A percentile compares a stretch with the other conserved stretches of the same genome.
Evolutionary conservation across 169 alveolate genomes (phyloP).

Genomic region (Plasmodium relictum): DNA sequence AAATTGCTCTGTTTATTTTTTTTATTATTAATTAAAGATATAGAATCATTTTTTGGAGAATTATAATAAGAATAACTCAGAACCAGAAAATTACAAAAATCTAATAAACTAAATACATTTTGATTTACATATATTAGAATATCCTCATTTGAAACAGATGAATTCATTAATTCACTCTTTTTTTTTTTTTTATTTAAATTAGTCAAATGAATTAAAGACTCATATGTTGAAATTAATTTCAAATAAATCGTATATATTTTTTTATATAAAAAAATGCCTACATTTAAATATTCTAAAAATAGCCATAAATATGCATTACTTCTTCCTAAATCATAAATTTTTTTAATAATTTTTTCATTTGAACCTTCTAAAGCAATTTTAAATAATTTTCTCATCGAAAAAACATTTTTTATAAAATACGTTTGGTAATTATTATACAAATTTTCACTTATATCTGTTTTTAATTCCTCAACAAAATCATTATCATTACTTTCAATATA

Average conservation of each 20-base stretch:
- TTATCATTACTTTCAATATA: background rate
- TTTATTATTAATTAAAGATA: background rate
- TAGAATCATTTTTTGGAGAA: background rate
- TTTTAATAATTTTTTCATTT: conserved; percentile 27
- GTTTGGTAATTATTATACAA: conserved; percentile 47
- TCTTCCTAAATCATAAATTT: conserved; percentile 62
- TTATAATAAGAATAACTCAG: background rate
- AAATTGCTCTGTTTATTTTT: background rate
- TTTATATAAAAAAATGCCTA: conserved; percentile 48
- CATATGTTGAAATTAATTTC: conserved; percentile 32
- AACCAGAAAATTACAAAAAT: conserved; percentile 39
- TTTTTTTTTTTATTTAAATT: conserved; percentile 32
- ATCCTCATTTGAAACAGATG: conserved; percentile 17
- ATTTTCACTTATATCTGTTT: conserved; percentile 24
- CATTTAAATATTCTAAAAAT: conserved; percentile 45
- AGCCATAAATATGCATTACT: conserved; percentile 74
- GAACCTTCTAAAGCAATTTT: conserved; percentile 60
- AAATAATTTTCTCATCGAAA: conserved; percentile 59
- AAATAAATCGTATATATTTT: conserved; percentile 41
- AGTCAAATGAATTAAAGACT: conserved; percentile 46
- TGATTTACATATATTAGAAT: conserved; percentile 37
- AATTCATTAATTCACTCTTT: background rate
- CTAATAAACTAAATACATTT: conserved; percentile 21
- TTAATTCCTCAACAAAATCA: conserved; percentile 48
- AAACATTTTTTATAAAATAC: conserved; percentile 50